Evolutionary conservation across 2,329 filamentous ascomycete genomes (phyloP).

Genomic region (Stylonectria norvegica): DNA sequence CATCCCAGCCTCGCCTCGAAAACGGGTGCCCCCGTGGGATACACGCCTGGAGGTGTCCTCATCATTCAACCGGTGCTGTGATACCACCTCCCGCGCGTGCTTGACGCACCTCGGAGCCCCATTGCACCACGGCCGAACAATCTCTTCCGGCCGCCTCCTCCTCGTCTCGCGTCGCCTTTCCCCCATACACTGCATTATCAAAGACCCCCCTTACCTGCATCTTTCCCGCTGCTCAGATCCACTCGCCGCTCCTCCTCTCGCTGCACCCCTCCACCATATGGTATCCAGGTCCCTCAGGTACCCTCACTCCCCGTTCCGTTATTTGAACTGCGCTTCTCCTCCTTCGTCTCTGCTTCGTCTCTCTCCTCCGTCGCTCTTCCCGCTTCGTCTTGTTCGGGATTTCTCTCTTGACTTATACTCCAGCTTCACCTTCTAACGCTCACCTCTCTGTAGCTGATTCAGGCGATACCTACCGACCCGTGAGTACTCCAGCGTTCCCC

Average conservation of each 20-base stretch:
- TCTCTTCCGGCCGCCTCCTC: constrained; percentile 27
- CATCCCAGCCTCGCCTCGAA: background rate
- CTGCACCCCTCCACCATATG: constrained; percentile 37
- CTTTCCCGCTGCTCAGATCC: constrained; percentile 44
- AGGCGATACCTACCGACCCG: constrained; percentile 59
- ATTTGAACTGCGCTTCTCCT: constrained; percentile 31
- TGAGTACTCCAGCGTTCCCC: constrained; percentile 41
- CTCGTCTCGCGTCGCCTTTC: constrained; percentile 32
- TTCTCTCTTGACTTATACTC: no score
- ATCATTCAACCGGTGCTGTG: constrained; percentile 36
- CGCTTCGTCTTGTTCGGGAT: constrained; percentile 23
- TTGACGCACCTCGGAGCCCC: constrained; percentile 33
- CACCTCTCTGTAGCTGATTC: constrained; percentile 54
- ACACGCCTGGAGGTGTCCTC: constrained; percentile 30
- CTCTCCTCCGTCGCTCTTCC: constrained; percentile 12
- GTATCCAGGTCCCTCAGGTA: no score
- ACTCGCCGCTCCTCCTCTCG: constrained; percentile 36
- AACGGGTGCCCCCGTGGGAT: background rate
- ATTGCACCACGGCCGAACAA: constrained; percentile 30
- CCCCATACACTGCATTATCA: constrained; percentile 34
- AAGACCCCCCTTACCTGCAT: constrained; percentile 42
- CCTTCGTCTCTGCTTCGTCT: constrained; percentile 25
- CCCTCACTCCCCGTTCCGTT: constrained; percentile 31
- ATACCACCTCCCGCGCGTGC: constrained; percentile 29
- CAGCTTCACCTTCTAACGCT: constrained; percentile 23